Evolutionary conservation across 352 stramenopile species (phyloP).

Genomic region (Phytophthora boehmeriae): DNA sequence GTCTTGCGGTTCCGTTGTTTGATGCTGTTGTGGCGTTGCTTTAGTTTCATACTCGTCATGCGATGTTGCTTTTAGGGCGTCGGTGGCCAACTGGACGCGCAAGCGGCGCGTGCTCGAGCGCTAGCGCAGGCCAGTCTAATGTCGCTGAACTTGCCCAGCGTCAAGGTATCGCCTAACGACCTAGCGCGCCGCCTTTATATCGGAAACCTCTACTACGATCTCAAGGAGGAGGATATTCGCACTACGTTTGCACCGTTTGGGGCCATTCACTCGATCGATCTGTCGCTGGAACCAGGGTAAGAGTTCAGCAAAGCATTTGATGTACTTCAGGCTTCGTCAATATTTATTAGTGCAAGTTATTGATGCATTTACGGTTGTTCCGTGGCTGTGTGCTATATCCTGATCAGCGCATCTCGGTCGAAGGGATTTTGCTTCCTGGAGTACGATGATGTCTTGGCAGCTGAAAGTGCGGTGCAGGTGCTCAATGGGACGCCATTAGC

Average conservation of each 20-base stretch:
- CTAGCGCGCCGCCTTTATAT: slow-evolving; percentile 78
- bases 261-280: slow-evolving; percentile 71
- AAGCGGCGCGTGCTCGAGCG: slow-evolving; percentile 60
- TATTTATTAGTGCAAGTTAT: background rate
- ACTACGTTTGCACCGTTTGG: slow-evolving; percentile 71
- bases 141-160: slow-evolving; percentile 54
- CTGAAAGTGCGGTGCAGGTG: slow-evolving; percentile 79
- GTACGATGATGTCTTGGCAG: slow-evolving; percentile 81
- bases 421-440: slow-evolving; percentile 88
- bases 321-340: no score
- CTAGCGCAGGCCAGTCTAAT: slow-evolving; percentile 77
- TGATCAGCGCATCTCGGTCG: slow-evolving; percentile 55
- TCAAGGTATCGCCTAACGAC: slow-evolving; percentile 61
- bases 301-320: background rate
- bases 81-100: slow-evolving; percentile 49
- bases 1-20: no score
- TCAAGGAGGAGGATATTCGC: slow-evolving; percentile 81
- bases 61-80: slow-evolving; percentile 47
- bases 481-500: slow-evolving; percentile 67
- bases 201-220: slow-evolving; percentile 83
- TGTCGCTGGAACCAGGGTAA: slow-evolving; percentile 80
- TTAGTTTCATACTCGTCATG: slow-evolving; percentile 53
- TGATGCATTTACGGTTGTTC: background rate
- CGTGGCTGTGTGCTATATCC: no score
- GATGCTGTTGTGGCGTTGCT: slow-evolving; percentile 28